Evolutionary conservation across 2,329 filamentous ascomycete species (phyloP), one percentile per base, ranked within the genome.

Genomic region (Xylariaceae sp.): DNA sequence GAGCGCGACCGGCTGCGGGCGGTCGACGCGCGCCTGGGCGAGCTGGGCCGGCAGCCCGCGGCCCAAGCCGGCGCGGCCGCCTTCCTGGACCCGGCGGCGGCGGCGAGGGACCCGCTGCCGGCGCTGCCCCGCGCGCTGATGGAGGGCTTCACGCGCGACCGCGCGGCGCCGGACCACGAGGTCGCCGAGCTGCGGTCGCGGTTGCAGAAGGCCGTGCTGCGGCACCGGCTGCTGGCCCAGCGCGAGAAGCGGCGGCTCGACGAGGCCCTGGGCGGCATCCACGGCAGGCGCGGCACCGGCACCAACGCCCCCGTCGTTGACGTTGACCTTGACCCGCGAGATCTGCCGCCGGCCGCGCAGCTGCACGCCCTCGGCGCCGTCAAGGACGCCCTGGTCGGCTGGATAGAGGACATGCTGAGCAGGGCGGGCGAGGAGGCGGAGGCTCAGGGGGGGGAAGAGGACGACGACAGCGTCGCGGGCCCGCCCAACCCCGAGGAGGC

Each of bases 401-500:
- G 77, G 77, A 79, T 82, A 36, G 77, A 82, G 52, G 60, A 58
- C 5, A 78, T 81, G 50, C 57, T 82, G 15, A 59, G 65, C 32
- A 73, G 71, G 35, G 72, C 74, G 2, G 63, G 65, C 4, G 58
- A 57, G 29, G 39, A 43, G 10, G 37, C 49, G 19, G 45, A 45
- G 12, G 42, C 56, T 17, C 58, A 68, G 29, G 57, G 60, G 6
- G 50, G 51, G 5, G 49, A 50, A 8, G 40, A 47, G 4, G 50
- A n/a, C n/a, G n/a, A n/a, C n/a, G n/a, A n/a, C n/a, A n/a, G n/a
- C n/a, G n/a, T n/a, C n/a, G n/a, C n/a, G n/a, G n/a, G n/a, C n/a
- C n/a, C n/a, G n/a, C n/a, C n/a, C n/a, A n/a, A n/a, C n/a, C n/a
- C n/a, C 17, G 58, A 68, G 29, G 57, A 60, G 6, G 51, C 53